Conservation (phyloP, 73 alveolate species). For the Tetrahymena thermophila region DNA sequence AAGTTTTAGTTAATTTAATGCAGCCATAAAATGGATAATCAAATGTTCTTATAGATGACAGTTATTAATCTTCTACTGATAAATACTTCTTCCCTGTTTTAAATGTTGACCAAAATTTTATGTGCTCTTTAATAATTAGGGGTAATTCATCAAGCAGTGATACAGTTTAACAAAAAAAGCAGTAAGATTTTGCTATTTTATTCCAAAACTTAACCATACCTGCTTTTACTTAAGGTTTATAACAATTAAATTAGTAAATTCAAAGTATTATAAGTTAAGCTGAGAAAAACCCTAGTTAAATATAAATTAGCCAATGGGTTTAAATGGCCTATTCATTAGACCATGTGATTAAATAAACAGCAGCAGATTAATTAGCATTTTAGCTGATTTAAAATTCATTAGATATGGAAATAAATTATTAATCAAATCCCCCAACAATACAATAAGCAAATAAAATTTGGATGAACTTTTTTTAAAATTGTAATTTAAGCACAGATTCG, state of each 20-base stretch:
- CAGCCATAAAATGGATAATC: background rate
- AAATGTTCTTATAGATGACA: background rate
- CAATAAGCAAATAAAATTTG: background rate
- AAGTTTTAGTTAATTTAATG: background rate
- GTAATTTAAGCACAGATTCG: background rate
- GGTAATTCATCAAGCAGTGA: background rate
- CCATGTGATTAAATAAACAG: background rate
- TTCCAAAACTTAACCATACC: background rate
- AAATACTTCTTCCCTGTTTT: background rate
- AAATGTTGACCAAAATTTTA: background rate
- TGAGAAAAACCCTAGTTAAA: background rate
- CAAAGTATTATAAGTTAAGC: background rate
- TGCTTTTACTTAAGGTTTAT: background rate
- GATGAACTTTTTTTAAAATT: background rate
- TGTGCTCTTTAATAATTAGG: background rate
- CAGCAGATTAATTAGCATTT: background rate
- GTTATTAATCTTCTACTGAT: background rate
- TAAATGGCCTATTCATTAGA: background rate
- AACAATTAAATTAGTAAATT: background rate
- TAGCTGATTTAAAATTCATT: background rate
- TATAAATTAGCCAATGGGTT: background rate
- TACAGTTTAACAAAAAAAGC: background rate
- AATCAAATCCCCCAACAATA: background rate
- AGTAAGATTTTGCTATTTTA: background rate
- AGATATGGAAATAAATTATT: background rate